These are phyloP conservation scores for Klebsormidium nitens DNA, from an alignment of 139 green algal genomes.

Conservation along the genomic window DNA sequence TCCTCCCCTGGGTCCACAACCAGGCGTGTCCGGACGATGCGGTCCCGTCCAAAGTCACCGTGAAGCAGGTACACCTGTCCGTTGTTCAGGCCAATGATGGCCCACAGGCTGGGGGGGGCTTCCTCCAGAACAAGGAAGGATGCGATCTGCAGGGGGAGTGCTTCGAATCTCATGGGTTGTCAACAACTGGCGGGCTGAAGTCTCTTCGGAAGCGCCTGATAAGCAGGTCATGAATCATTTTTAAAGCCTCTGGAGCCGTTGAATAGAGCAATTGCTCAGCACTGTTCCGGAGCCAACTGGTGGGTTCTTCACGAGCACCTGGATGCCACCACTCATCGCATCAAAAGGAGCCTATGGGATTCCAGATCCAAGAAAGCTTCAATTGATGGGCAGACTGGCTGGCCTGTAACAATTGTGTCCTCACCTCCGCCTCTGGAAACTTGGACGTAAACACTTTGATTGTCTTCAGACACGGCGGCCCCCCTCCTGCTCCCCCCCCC, in stretches of 20 bases:
- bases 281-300: too few relatives aligned
- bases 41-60: slow-evolving; percentile 25
- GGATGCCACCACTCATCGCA: too few relatives aligned
- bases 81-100: slow-evolving; percentile 6
- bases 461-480: background rate
- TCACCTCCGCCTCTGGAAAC: slow-evolving; percentile 9
- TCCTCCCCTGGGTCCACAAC: background rate
- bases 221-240: too few relatives aligned
- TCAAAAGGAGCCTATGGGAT: too few relatives aligned
- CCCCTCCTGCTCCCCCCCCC: background rate
- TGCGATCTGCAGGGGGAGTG: slow-evolving; percentile 10
- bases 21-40: background rate
- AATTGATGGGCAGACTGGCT: too few relatives aligned
- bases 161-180: background rate
- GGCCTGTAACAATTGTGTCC: background rate
- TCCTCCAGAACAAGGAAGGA: slow-evolving; percentile 18
- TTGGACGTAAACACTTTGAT: slow-evolving; percentile 12
- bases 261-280: too few relatives aligned
- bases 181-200: background rate
- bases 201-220: background rate
- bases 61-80: slow-evolving; percentile 17
- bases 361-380: too few relatives aligned
- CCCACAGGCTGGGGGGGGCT: background rate
- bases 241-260: too few relatives aligned
- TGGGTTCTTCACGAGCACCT: too few relatives aligned